Conservation (phyloP, 1,284 basidiomycete genomes). For the Tilletia horrida region DNA sequence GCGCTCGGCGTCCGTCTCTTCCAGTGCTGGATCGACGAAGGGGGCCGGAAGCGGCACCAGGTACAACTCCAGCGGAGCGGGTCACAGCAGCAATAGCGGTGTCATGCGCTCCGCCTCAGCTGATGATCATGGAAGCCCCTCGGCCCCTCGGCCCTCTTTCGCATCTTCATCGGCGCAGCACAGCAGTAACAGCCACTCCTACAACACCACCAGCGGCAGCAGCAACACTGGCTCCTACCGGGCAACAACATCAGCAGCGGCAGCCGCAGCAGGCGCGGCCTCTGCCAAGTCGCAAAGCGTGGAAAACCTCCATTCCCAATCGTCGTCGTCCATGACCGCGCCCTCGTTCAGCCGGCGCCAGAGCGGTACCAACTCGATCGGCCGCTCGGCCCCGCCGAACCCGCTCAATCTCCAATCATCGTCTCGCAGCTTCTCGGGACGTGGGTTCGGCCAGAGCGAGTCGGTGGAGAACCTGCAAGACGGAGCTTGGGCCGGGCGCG, state of each 20-base stretch:
- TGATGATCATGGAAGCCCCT: too few species aligned
- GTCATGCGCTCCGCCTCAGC: too few species aligned
- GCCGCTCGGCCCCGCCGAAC: slow-evolving; percentile 2
- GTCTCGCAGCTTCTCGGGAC: not conserved
- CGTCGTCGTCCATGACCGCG: not conserved
- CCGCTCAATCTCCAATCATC: not conserved
- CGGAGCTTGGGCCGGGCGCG: not conserved
- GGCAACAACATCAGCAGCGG: not conserved
- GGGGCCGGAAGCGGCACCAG: too few species aligned
- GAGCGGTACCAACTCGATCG: not conserved
- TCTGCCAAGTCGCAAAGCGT: slow-evolving; percentile 12
- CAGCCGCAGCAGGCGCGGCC: not conserved
- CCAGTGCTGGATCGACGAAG: not conserved
- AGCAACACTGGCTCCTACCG: not conserved
- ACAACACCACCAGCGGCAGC: too few species aligned
- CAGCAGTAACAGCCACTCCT: too few species aligned
- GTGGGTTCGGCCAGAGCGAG: not conserved
- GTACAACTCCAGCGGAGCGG: too few species aligned
- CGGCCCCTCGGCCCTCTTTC: too few species aligned
- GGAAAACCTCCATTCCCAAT: slow-evolving; percentile 1
- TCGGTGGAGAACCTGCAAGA: slow-evolving; percentile 16
- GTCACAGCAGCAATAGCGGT: too few species aligned
- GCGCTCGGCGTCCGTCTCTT: slow-evolving; percentile 6
- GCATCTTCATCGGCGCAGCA: too few species aligned
- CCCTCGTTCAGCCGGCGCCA: slow-evolving; percentile 1